Evolutionary conservation across 2,329 filamentous ascomycete genomes (phyloP).

Genomic region (Pyricularia sp.): DNA sequence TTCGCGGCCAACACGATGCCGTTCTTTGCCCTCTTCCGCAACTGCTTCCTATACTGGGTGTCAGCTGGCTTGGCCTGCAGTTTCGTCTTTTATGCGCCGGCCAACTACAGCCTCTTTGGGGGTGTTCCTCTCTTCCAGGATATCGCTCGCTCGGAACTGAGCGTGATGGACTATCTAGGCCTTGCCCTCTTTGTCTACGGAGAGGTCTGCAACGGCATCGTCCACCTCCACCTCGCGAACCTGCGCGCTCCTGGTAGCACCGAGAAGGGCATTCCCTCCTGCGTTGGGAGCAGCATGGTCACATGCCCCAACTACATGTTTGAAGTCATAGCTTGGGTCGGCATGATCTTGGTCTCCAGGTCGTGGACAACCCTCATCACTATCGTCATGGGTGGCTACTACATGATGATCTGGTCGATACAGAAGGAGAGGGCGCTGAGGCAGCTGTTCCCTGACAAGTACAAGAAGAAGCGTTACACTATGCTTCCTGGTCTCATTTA

Average conservation of each 20-base stretch:
- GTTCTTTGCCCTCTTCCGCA: slow-evolving; percentile 79
- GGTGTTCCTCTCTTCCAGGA: slow-evolving; percentile 23
- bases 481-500: slow-evolving; percentile 70
- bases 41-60: slow-evolving; percentile 89
- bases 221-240: slow-evolving; percentile 66
- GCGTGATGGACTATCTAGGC: slow-evolving; percentile 48
- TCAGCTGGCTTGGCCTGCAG: slow-evolving; percentile 69
- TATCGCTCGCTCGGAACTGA: background rate
- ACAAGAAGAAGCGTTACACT: slow-evolving; percentile 84
- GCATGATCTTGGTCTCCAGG: slow-evolving; percentile 65
- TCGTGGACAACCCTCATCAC: slow-evolving; percentile 71
- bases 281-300: slow-evolving; percentile 72
- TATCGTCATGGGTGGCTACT: slow-evolving; percentile 53
- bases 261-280: slow-evolving; percentile 75
- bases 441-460: slow-evolving; percentile 81
- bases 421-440: slow-evolving; percentile 89
- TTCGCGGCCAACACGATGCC: slow-evolving; percentile 96
- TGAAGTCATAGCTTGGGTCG: slow-evolving; percentile 76
- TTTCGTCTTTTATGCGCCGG: slow-evolving; percentile 61
- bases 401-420: slow-evolving; percentile 79
- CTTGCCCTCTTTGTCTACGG: slow-evolving; percentile 62
- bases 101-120: slow-evolving; percentile 43
- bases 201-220: slow-evolving; percentile 66
- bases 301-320: slow-evolving; percentile 98
- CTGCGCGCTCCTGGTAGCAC: slow-evolving; percentile 69